A percentile compares a stretch with the other conserved stretches of the same genome.
phyloP scores from a whole-genome alignment of 2,329 filamentous ascomycete genomes.

The Ophiostoma sp. region DNA sequence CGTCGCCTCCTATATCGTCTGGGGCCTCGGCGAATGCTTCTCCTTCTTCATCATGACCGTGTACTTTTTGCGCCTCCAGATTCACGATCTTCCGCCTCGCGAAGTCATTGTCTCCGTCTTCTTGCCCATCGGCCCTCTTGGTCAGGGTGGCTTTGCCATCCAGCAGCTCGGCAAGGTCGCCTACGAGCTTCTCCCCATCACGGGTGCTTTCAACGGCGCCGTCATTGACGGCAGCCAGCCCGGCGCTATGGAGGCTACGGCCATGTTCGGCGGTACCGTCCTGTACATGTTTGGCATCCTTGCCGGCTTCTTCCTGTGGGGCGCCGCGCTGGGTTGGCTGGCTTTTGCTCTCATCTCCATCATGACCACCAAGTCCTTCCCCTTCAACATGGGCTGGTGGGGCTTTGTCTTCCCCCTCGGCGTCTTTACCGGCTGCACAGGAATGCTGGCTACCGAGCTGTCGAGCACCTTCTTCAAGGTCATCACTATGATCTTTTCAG shows the following conservation, averaged over 20 bases:
- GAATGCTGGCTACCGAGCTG: slow-evolving; percentile 43
- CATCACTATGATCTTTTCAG: slow-evolving; percentile 41
- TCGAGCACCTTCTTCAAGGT: slow-evolving; percentile 47
- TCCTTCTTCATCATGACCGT: slow-evolving; percentile 64
- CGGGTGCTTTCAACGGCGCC: slow-evolving; percentile 41
- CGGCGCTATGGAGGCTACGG: slow-evolving; percentile 44
- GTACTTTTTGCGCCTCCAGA: slow-evolving; percentile 67
- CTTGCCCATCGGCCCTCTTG: slow-evolving; percentile 62
- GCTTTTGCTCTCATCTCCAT: slow-evolving; percentile 38
- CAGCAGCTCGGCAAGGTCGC: slow-evolving; percentile 47
- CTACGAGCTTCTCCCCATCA: slow-evolving; percentile 36
- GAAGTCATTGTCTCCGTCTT: slow-evolving; percentile 66
- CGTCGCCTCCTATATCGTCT: slow-evolving; percentile 66
- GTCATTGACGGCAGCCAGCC: slow-evolving; percentile 1
- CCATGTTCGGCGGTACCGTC: slow-evolving; percentile 49
- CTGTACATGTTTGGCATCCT: slow-evolving; percentile 55
- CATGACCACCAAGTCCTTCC: slow-evolving; percentile 38
- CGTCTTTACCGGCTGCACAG: slow-evolving; percentile 44
- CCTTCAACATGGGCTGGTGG: slow-evolving; percentile 45
- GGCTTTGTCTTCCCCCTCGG: slow-evolving; percentile 43
- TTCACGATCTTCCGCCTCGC: slow-evolving; percentile 65
- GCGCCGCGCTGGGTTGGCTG: slow-evolving; percentile 39
- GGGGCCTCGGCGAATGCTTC: slow-evolving; percentile 62
- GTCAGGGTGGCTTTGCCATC: slow-evolving; percentile 59
- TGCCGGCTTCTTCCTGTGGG: slow-evolving; percentile 39